Evolutionary conservation across 805 yeast species (phyloP).

Genomic region (Lipomyces spencermartinsiae): DNA sequence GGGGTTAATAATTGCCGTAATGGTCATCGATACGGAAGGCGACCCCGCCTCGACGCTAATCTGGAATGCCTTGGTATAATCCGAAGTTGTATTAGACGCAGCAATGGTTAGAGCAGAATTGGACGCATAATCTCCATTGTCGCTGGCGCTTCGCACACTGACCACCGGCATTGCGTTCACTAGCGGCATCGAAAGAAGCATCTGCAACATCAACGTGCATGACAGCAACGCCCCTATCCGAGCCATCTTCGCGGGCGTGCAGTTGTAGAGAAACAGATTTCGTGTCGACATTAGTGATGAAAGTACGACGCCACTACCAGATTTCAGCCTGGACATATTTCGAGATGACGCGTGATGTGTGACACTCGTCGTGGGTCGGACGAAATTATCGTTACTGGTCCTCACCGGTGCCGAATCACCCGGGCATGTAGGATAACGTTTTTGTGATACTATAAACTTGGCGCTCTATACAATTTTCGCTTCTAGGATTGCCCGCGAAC

Average conservation of each 20-base stretch:
- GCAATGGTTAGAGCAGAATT: conserved; percentile 18
- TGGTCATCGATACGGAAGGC: conserved; percentile 11
- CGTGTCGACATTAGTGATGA: neutral
- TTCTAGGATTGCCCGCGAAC: neutral
- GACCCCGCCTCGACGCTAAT: conserved; percentile 17
- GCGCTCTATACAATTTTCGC: neutral
- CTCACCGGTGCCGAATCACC: neutral
- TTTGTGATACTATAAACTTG: neutral
- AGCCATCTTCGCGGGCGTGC: neutral
- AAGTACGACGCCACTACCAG: neutral
- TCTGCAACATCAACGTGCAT: neutral
- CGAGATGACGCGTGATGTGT: neutral
- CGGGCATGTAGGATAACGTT: neutral
- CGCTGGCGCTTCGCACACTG: neutral
- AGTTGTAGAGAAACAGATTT: neutral
- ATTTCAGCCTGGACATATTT: neutral
- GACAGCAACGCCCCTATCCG: neutral
- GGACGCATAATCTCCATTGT: neutral
- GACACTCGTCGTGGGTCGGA: too few species aligned
- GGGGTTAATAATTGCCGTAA: conserved; percentile 23
- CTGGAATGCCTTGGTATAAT: conserved; percentile 18
- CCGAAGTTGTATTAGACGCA: conserved; percentile 20
- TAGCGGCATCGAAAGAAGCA: neutral
- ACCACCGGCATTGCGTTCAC: neutral
- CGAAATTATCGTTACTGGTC: neutral